Evolutionary conservation across 139 green algal species (phyloP), one percentile per base, ranked within the genome.

Genomic region (Mychonastes homosphaera): DNA sequence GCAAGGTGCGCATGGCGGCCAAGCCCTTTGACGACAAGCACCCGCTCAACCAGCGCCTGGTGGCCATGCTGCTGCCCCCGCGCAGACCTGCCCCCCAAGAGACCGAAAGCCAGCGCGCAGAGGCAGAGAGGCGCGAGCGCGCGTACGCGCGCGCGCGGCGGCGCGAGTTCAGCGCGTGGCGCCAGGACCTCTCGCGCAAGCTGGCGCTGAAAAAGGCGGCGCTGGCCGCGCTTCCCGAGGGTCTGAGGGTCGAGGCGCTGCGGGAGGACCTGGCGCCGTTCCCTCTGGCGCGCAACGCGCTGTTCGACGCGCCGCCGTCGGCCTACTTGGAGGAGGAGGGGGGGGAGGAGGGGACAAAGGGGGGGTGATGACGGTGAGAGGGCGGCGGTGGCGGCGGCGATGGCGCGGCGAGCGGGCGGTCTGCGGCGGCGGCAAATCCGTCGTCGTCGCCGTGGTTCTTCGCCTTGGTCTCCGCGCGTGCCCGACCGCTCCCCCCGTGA

Each of bases 21-120:
- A 61, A 56, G 39, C 50, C 50, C 5, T 61, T 67, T 49, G 51
- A 60, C 43, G 61, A 61, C 3, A 67, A 67, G 32, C 40, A 67
- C 41, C 61, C 61, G 3, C 41, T 62, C 4, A 50, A 49, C 24
- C 61, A 67, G 51, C 48, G 49, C 7, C 23, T 67, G 9, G 49
- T 67, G 6, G 23, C 51, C 26, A 61, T 67, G 61, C 41, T 67
- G 23, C 40, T 54, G 13, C 61, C 61, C 5, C 38, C 50, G 54
- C 47, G 47, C 47, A 32, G 9, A 23, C 38, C 39, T 38, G 39
- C 53, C 18, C 19, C 39, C 15, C 6, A 24, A 18, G 29, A 27
- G 27, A 21, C 12, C 18, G 36, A n/a, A n/a, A n/a, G 13, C 19
- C 40, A 67, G 24, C 26, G 23, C 8, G n/a, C 21, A 21, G 43